Evolutionary conservation across 2,329 filamentous ascomycete genomes (phyloP).

Genomic region (Tolypocladium pustulatum): DNA sequence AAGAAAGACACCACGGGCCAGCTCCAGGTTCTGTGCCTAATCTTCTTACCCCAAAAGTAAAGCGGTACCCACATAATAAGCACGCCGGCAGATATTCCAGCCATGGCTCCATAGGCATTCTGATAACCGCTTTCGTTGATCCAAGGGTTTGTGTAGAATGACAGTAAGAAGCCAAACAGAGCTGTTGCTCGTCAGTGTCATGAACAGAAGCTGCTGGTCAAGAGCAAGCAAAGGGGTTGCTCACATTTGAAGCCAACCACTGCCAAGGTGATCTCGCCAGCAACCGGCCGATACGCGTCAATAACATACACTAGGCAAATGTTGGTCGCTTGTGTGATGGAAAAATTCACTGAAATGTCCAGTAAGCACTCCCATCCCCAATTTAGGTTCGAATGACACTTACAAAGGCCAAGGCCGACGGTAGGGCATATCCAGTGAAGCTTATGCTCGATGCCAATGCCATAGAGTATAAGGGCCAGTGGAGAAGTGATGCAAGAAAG

Average conservation of each 20-base stretch:
- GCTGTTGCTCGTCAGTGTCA: slow-evolving; percentile 18
- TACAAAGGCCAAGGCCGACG: slow-evolving; percentile 40
- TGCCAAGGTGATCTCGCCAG: slow-evolving; percentile 43
- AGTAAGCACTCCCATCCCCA: neutral
- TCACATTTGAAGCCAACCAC: slow-evolving; percentile 44
- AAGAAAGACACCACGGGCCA: slow-evolving; percentile 36
- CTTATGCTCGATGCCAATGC: slow-evolving; percentile 33
- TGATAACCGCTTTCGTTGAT: slow-evolving; percentile 37
- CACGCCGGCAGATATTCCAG: slow-evolving; percentile 37
- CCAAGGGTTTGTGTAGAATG: slow-evolving; percentile 52
- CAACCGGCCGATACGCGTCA: slow-evolving; percentile 45
- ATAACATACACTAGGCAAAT: slow-evolving; percentile 47
- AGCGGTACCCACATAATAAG: slow-evolving; percentile 38
- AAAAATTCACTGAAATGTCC: slow-evolving; percentile 35
- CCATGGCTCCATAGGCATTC: slow-evolving; percentile 45
- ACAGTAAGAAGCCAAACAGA: slow-evolving; percentile 46
- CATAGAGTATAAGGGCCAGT: slow-evolving; percentile 32
- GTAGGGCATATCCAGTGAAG: slow-evolving; percentile 47
- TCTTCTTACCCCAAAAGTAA: slow-evolving; percentile 38
- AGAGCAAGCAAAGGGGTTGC: slow-evolving; percentile 1
- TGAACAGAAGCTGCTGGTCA: neutral
- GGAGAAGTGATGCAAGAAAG: slow-evolving; percentile 41
- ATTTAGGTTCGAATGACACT: slow-evolving; percentile 12
- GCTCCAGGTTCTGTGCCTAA: slow-evolving; percentile 35
- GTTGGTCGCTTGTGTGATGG: slow-evolving; percentile 44